These are phyloP conservation scores for Achaetomium macrosporum DNA, from an alignment of 2,329 filamentous ascomycete species.

Conservation along the genomic window DNA sequence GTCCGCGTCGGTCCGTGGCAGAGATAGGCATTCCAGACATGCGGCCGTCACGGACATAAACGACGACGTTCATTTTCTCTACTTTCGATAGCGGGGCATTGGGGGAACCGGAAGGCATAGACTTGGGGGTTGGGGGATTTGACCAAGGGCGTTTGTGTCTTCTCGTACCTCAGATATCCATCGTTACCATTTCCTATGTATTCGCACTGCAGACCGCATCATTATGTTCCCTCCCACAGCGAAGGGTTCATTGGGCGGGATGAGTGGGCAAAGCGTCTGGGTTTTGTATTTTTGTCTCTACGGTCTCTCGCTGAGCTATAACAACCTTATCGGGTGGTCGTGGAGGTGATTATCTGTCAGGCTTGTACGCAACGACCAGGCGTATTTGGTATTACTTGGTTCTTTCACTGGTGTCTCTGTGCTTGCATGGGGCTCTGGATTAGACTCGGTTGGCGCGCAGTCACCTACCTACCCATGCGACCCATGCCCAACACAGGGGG, in stretches of 20 bases:
- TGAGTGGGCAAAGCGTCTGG: neutral
- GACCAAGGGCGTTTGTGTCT: constrained; percentile 17
- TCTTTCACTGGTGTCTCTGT: neutral
- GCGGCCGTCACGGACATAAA: neutral
- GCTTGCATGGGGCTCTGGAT: too few relatives aligned
- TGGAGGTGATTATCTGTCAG: too few relatives aligned
- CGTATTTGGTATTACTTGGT: neutral
- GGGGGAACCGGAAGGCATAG: constrained; percentile 18
- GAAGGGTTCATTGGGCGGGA: neutral
- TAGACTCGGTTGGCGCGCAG: too few relatives aligned
- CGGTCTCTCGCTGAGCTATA: neutral
- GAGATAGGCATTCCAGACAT: too few relatives aligned
- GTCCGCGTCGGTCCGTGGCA: constrained; percentile 61
- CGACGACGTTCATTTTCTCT: neutral
- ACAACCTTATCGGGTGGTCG: too few relatives aligned
- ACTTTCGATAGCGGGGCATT: neutral
- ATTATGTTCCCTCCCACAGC: neutral
- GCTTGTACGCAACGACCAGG: neutral
- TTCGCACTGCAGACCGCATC: neutral
- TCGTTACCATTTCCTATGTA: constrained; percentile 12
- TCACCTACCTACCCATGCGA: too few relatives aligned
- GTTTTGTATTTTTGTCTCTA: constrained; percentile 1
- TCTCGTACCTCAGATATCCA: constrained; percentile 17
- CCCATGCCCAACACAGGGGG: too few relatives aligned
- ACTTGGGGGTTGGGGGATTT: constrained; percentile 13